These are phyloP conservation scores for Thraustochytrium sp. DNA, from an alignment of 352 stramenopile genomes.

Conservation along the genomic window DNA sequence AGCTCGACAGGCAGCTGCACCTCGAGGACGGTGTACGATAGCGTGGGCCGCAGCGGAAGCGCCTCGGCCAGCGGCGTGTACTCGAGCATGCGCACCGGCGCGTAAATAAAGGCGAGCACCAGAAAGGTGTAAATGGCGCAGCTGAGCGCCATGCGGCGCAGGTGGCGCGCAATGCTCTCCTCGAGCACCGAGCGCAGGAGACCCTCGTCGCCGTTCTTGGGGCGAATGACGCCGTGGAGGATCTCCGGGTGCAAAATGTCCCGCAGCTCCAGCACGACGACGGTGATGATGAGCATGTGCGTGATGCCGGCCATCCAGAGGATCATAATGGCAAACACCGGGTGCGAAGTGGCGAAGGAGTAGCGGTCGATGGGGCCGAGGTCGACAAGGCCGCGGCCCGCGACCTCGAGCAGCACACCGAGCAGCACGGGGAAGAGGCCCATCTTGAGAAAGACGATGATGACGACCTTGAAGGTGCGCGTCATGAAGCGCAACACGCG, in stretches of 20 bases:
- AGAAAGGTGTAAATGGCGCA: slow-evolving; percentile 43
- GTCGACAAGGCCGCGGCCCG: slow-evolving; percentile 44
- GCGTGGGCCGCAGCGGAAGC: not conserved
- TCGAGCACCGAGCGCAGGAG: slow-evolving; percentile 21
- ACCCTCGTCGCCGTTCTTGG: slow-evolving; percentile 15
- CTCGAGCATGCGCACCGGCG: not conserved
- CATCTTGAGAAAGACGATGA: slow-evolving; percentile 95
- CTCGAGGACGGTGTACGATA: slow-evolving; percentile 24
- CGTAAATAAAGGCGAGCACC: slow-evolving; percentile 33
- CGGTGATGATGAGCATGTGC: slow-evolving; percentile 95
- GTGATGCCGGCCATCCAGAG: slow-evolving; percentile 95
- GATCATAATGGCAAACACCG: slow-evolving; percentile 79
- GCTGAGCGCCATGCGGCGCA: slow-evolving; percentile 19
- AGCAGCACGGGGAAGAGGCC: slow-evolving; percentile 87
- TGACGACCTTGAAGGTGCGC: slow-evolving; percentile 80
- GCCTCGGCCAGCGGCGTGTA: not conserved
- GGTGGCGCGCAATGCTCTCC: slow-evolving; percentile 8
- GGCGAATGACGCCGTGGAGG: slow-evolving; percentile 48
- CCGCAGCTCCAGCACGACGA: slow-evolving; percentile 74
- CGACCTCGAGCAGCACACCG: slow-evolving; percentile 84
- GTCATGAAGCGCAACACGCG: slow-evolving; percentile 29
- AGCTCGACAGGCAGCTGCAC: slow-evolving; percentile 24
- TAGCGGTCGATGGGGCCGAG: not conserved
- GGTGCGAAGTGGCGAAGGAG: not conserved
- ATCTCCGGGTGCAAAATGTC: slow-evolving; percentile 90